Percentiles rank a stretch among this genome's conserved stretches.
Evolutionary conservation across 805 yeast species (phyloP).

Genomic region (Candida lessepsii): DNA sequence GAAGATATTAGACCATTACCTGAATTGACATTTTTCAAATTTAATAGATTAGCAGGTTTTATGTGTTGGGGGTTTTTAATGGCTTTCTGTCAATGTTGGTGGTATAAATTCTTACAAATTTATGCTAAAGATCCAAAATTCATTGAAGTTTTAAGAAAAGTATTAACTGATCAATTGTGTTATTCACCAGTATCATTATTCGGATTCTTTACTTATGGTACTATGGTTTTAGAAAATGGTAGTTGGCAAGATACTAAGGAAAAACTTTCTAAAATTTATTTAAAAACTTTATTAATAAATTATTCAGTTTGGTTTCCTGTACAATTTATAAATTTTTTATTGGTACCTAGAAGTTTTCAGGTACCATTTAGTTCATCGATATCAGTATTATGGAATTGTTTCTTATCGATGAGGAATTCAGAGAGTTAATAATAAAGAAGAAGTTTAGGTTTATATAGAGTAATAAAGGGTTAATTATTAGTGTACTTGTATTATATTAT

Average conservation of each 20-base stretch:
- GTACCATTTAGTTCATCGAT: slow-evolving; percentile 87
- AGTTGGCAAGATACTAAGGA: slow-evolving; percentile 58
- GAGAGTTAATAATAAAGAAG: neutral
- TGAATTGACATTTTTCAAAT: slow-evolving; percentile 51
- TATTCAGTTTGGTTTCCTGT: slow-evolving; percentile 82
- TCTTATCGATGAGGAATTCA: slow-evolving; percentile 75
- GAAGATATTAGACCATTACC: slow-evolving; percentile 8
- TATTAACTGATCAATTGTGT: slow-evolving; percentile 82
- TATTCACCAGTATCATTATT: slow-evolving; percentile 85
- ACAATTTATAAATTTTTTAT: slow-evolving; percentile 69
- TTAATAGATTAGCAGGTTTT: slow-evolving; percentile 72
- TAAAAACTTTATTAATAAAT: slow-evolving; percentile 65
- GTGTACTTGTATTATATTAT: neutral
- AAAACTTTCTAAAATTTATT: slow-evolving; percentile 65
- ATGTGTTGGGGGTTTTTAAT: slow-evolving; percentile 84
- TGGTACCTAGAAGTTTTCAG: slow-evolving; percentile 71
- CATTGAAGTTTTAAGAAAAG: slow-evolving; percentile 82
- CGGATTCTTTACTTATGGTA: slow-evolving; percentile 80
- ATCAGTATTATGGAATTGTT: slow-evolving; percentile 94
- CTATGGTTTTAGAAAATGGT: slow-evolving; percentile 76
- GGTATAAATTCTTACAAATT: slow-evolving; percentile 85
- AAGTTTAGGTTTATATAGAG: no score
- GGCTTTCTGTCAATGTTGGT: slow-evolving; percentile 80
- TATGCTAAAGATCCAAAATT: slow-evolving; percentile 81
- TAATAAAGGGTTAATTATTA: no score